phyloP scores from a whole-genome alignment of 805 yeast genomes.

The Candida stauntonica region DNA sequence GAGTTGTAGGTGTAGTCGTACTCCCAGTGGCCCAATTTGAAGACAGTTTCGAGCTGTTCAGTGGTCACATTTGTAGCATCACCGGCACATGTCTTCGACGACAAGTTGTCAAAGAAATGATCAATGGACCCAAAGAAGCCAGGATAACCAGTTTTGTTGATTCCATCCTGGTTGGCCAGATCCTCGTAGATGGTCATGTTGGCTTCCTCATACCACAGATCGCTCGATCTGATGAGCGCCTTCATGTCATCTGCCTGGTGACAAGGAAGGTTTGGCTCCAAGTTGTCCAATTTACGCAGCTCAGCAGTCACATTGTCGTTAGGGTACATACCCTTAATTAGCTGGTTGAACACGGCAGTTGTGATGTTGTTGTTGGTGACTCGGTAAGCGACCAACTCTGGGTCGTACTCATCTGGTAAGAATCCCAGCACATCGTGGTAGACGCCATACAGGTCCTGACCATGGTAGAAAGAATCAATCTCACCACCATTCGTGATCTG shows the following conservation, averaged over 20 bases:
- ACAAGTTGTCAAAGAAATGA: conserved; percentile 40
- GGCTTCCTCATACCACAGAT: conserved; percentile 35
- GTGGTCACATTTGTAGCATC: conserved; percentile 30
- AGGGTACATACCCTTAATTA: conserved; percentile 37
- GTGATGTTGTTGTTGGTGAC: conserved; percentile 38
- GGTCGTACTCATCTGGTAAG: conserved; percentile 33
- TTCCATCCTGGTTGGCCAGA: conserved; percentile 24
- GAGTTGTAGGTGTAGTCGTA: conserved; percentile 36
- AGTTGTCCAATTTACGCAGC: conserved; percentile 32
- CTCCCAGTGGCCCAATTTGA: conserved; percentile 41
- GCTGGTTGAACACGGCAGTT: conserved; percentile 35
- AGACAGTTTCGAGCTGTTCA: conserved; percentile 35
- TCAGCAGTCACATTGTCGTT: conserved; percentile 28
- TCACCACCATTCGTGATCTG: conserved; percentile 38
- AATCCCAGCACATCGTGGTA: conserved; percentile 33
- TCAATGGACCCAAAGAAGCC: conserved; percentile 33
- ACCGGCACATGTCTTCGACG: conserved; percentile 36
- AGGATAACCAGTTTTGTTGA: conserved; percentile 18
- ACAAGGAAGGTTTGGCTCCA: conserved; percentile 35
- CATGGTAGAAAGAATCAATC: conserved; percentile 36
- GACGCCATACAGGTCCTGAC: conserved; percentile 34
- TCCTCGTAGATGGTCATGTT: conserved; percentile 26
- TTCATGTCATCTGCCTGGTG: conserved; percentile 28
- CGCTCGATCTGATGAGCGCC: conserved; percentile 25
- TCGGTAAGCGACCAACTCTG: conserved; percentile 29